phyloP scores from a whole-genome alignment of 495 filamentous ascomycete species.

The Penicillium salamii region DNA sequence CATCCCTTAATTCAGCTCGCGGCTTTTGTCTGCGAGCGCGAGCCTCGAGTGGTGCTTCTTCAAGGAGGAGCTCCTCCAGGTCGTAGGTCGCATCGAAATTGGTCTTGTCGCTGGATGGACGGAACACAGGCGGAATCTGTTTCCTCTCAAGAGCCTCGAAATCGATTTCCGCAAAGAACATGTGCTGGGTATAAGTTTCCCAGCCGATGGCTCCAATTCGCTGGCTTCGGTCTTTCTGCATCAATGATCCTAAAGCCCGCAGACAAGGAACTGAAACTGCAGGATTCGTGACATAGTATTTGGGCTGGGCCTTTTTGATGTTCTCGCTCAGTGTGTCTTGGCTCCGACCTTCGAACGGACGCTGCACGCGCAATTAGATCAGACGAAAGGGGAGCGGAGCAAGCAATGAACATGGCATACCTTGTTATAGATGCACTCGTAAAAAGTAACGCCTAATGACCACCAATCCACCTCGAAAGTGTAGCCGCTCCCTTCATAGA shows the following conservation, averaged over 20 bases:
- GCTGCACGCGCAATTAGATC: conserved; percentile 38
- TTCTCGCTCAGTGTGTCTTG: conserved; percentile 75
- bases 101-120: conserved; percentile 92
- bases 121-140: conserved; percentile 86
- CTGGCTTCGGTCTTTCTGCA: conserved; percentile 75
- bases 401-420: conserved; percentile 40
- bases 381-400: not conserved
- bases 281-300: conserved; percentile 84
- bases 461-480: conserved; percentile 92
- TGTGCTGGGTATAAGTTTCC: conserved; percentile 76
- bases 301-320: conserved; percentile 79
- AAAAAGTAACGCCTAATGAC: conserved; percentile 94
- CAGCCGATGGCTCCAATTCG: conserved; percentile 79
- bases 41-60: conserved; percentile 94
- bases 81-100: conserved; percentile 99
- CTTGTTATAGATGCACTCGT: conserved; percentile 99
- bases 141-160: conserved; percentile 85
- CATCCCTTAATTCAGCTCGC: conserved; percentile 82
- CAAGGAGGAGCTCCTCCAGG: conserved; percentile 86
- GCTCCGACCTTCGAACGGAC: conserved; percentile 86
- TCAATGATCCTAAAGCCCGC: conserved; percentile 75
- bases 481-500: conserved; percentile 87
- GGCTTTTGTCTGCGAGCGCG: conserved; percentile 90
- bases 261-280: conserved; percentile 82
- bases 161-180: conserved; percentile 85